Percentiles rank a stretch among this genome's conserved stretches.
Conservation (phyloP, 176 grass and related monocot species). For the Triticum dicoccoides region DNA sequence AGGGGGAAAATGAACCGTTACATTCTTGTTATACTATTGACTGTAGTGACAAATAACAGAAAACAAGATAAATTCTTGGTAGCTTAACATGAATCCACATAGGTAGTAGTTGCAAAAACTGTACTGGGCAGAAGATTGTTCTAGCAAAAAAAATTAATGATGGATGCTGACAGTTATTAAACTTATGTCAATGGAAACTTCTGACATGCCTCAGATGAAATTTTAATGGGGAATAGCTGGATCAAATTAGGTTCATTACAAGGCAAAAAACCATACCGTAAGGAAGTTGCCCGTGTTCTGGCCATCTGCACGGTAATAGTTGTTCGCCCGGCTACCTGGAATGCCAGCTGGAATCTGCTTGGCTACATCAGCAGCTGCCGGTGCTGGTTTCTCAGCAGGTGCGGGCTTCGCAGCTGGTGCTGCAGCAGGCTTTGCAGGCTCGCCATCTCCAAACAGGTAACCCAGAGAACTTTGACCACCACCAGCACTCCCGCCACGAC, state of each 20-base stretch:
- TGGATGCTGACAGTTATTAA: background rate
- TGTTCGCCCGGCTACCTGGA: constrained; percentile 42
- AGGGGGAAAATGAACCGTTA: background rate
- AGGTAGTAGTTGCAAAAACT: background rate
- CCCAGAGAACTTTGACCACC: constrained; percentile 67
- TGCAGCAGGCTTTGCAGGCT: constrained; percentile 42
- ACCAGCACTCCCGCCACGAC: constrained; percentile 74
- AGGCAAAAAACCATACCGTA: constrained; percentile 38
- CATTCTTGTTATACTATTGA: background rate
- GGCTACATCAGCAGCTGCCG: constrained; percentile 23
- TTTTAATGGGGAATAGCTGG: background rate
- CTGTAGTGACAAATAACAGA: background rate
- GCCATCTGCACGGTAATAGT: constrained; percentile 69
- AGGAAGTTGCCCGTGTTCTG: constrained; percentile 85
- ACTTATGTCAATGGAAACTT: background rate
- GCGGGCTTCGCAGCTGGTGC: constrained; percentile 14
- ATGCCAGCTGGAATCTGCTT: constrained; percentile 75
- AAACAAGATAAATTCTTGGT: background rate
- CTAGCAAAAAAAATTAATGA: background rate
- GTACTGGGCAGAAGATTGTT: background rate
- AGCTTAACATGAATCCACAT: background rate
- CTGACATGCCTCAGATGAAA: background rate
- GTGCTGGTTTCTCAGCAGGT: constrained; percentile 42
- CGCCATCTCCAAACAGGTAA: constrained; percentile 66
- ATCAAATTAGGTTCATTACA: background rate